A percentile compares a stretch with the other conserved stretches of the same genome.
Evolutionary conservation across 1,284 basidiomycete genomes (phyloP).

Genomic region (Cryptococcus deneoformans): DNA sequence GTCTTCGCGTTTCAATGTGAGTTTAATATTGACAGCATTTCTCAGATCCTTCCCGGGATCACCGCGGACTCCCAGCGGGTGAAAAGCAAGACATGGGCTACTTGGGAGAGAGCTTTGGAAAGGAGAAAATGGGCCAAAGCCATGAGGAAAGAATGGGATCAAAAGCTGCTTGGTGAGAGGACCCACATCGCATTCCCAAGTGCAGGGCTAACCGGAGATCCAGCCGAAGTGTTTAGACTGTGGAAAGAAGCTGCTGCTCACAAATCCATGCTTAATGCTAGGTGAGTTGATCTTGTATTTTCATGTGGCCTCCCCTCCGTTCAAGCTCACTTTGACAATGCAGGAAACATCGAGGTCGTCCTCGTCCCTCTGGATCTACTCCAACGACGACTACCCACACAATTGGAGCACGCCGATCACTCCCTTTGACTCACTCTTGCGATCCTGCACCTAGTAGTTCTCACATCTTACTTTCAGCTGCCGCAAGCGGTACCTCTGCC

Average conservation of each 20-base stretch:
- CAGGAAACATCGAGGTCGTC: background rate
- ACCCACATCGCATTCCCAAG: background rate
- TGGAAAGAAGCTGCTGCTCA: slow-evolving; percentile 28
- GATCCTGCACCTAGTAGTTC: no score
- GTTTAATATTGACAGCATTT: background rate
- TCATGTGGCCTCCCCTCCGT: no score
- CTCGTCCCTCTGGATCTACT: background rate
- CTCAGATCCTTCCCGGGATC: slow-evolving; percentile 20
- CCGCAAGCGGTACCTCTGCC: background rate
- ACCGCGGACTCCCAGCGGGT: slow-evolving; percentile 12
- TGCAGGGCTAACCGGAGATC: background rate
- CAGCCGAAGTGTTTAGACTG: slow-evolving; percentile 34
- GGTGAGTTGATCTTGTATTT: slow-evolving; percentile 7
- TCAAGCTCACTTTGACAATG: no score
- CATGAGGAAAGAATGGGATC: slow-evolving; percentile 13
- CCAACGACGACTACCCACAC: background rate
- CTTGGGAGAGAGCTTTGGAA: slow-evolving; percentile 17
- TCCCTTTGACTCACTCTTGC: no score
- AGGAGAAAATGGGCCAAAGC: slow-evolving; percentile 9
- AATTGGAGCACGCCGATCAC: background rate
- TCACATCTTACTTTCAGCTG: no score
- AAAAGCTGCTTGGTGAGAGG: slow-evolving; percentile 26
- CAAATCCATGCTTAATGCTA: slow-evolving; percentile 20
- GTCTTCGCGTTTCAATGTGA: slow-evolving; percentile 1
- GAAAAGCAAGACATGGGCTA: slow-evolving; percentile 13